Evolutionary conservation across 176 grass and related monocot species (phyloP).

Genomic region (Musa schizocarpa): DNA sequence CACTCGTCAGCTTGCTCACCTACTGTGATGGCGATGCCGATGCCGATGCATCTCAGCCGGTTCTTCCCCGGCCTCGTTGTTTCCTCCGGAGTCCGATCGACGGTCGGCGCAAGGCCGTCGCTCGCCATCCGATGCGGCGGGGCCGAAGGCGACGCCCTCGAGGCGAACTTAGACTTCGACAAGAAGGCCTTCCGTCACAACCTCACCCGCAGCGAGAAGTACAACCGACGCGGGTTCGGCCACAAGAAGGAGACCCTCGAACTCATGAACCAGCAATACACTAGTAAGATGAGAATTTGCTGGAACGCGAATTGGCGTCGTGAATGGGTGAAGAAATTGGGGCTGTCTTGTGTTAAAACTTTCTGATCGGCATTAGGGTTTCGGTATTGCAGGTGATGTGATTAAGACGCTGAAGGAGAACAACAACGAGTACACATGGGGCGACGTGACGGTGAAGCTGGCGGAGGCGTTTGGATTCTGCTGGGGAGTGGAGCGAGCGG

Average conservation of each 20-base stretch:
- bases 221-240: constrained; percentile 84
- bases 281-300: constrained; percentile 39
- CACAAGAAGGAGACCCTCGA: constrained; percentile 98
- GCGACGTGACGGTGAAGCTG: constrained; percentile 65
- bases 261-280: constrained; percentile 87
- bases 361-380: background rate
- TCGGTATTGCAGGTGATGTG: constrained; percentile 47
- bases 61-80: constrained; percentile 39
- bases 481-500: constrained; percentile 95
- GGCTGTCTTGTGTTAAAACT: background rate
- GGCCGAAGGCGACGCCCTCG: constrained; percentile 23
- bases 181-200: constrained; percentile 98
- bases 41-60: constrained; percentile 36
- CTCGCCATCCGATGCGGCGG: constrained; percentile 53
- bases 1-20: background rate
- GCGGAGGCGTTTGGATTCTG: constrained; percentile 97
- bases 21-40: constrained; percentile 47
- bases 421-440: constrained; percentile 68
- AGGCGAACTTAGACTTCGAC: constrained; percentile 81
- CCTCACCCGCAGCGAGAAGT: constrained; percentile 92
- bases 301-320: too few species aligned
- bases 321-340: background rate
- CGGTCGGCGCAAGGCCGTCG: constrained; percentile 6
- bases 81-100: constrained; percentile 11
- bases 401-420: constrained; percentile 91